Evolutionary conservation across 2,329 filamentous ascomycete species (phyloP), one percentile per base, ranked within the genome.

Genomic region (Didymella pinodella): DNA sequence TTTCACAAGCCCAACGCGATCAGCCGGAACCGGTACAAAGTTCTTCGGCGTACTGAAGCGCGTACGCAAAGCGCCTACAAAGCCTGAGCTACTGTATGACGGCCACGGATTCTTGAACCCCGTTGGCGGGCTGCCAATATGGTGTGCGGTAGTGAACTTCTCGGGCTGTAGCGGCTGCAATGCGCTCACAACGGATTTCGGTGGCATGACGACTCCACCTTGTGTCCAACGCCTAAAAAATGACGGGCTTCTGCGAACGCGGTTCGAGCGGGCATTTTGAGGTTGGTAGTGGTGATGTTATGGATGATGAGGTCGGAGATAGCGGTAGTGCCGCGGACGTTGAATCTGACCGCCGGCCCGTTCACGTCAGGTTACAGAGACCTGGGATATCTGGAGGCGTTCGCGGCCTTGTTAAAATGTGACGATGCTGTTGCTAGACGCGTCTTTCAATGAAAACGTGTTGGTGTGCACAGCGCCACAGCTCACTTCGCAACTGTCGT

Each of bases 61-160:
- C 8, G 72, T 69, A 28, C 77, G 71, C 31, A 82, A 53, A 7
- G 73, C 55, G 1, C 70, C 59, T 5, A 65, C 20, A 1, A 77
- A 38, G 16, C 68, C 62, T 3, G 66, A 61, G 25, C 67, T 67
- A 10, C 63, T 62, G 53, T 76, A 76, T 2, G 81, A 83, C 20
- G 80, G 78, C 82, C 82, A 84, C 14, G 82, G 82, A 61, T 84
- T 84, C 28, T 69, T 73, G 72, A 84, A 84, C 18, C 72, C 72
- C 1, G 77, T 78, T 7, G 80, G 80, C 4, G 81, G 81, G 25
- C 54, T 73, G 32, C 76, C 78, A 25, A 80, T 64, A 65, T 83
- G 80, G 61, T 83, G 81, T 18, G 72, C 62, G 16, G 71, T 63
- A n/a, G 68, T 67, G 55, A 65, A 65, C 34, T 59, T 64, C 6